Evolutionary conservation across 768 basidiomycete genomes (phyloP), one percentile per base, ranked within the genome.

Genomic region (Lentinula guzmanii): DNA sequence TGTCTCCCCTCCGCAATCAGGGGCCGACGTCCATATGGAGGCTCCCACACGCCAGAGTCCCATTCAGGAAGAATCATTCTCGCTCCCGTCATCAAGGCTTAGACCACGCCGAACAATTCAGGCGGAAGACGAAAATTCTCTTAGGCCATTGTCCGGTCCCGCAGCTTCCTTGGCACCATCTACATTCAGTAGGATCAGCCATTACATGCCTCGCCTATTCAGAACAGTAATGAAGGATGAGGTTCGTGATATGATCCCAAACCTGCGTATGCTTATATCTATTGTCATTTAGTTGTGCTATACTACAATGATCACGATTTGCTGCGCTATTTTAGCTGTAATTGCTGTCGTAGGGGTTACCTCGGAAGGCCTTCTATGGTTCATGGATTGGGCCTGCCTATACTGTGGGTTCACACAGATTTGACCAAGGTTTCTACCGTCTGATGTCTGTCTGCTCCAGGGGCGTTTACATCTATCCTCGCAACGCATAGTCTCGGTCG

Each of bases 191-290:
- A 75, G 77, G 28, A 66, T 83, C 33, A 79, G 79, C 52, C 76
- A 78, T 62, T 74, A 82, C 51, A 74, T 86, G 42, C 80, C 84
- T 9, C 77, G 77, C 60, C 71, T 83, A 31, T 82, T 87, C 62
- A 79, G 76, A 33, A 69, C 78, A 66, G 84, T 84, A 35, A 79
- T 88, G 72, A 81, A 77, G 64, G 81, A 88, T 68, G 86, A 88
- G 78, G 86, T 86, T 65, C n/a, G 76, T 67, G 24, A 18, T 41
- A 35, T 55, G 16, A 33, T 42, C 24, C 34, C 16, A 15, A 11
- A 52, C 8, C 51, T 55, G 33, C 7, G 45, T 65, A 45, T 52
- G 28, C 34, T 35, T 24, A 48, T 43, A 8, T 24, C 28, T 1
- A 41, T 15, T 21, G 31, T 61, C 16, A 48, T 24, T 15, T 52